Base-by-base conservation (phyloP, 2,329 filamentous ascomycete genomes). In the Aspergillus sp. region DNA sequence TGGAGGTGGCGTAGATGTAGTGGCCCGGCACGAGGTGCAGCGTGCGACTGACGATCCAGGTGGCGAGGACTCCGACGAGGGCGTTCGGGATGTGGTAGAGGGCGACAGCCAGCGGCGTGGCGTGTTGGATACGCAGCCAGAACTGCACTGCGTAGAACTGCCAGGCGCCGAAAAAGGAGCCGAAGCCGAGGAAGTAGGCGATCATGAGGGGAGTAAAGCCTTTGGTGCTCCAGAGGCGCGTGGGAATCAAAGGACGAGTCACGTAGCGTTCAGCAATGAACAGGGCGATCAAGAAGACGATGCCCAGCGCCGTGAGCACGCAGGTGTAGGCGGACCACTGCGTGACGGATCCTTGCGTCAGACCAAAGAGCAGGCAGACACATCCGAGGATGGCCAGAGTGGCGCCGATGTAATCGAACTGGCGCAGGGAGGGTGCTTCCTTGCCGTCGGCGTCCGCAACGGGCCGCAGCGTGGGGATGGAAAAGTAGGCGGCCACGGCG, bases 311-410 rank as follows among this genome's bases (percentile, higher is more conserved):
- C 1, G 84, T 73, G 7, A 79, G 64, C 1, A 77, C 73, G 62
- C 78, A 80, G 14, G 82, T 78, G 65, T 84, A 84, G 0, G 80
- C 71, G 4, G 76, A 64, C 82, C 82, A 84, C 0, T 79, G 77
- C 4, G 79, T 78, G 1, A 80, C 75, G 0, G 80, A 77, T 2
- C 80, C 81, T 65, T 84, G 81, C 45, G 85, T 86, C 72, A 82
- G 82, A 0, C 82, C 81, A 54, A 86, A 82, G 57, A 85, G 84
- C 63, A 85, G 76, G n/a, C 84, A 75, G 2, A 85, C 76, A 57
- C 85, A 75, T 6, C 78, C 81, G 3, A 74, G 73, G 6, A 85
- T 77, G 5, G 83, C 84, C 3, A 77, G 73, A 4, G 75, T 59
- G 6, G 77, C 77, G 11, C 82, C 83, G 6, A 78, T 65, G 20